Evolutionary conservation across 2,329 filamentous ascomycete species (phyloP), one percentile per base, ranked within the genome.

Genomic region (Scedosporium apiospermum): DNA sequence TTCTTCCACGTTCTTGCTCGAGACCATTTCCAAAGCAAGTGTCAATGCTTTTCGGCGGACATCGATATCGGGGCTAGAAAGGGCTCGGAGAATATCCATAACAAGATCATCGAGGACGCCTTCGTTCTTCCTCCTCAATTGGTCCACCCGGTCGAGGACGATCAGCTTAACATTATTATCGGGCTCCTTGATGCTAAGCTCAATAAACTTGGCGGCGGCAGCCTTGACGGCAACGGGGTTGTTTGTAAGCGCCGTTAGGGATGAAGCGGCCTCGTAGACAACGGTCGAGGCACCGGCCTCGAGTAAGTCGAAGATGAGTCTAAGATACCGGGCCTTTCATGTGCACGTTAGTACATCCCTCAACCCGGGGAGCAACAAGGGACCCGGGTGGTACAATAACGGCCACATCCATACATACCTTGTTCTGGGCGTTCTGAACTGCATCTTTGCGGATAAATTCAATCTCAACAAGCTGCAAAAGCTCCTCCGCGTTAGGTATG

Each of bases 81-180:
- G 83, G 18, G 97, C 95, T 62, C 95, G 90, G 57, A 99, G 82
- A 62, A 98, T 93, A 74, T 99, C 95, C 95, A 99, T 98, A 4
- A 90, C 91, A 58, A 98, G 77, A 70, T 99, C 95, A 71, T 98
- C 93, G 63, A 99, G 77, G 21, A 98, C 87, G 61, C 93, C 93
- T 71, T 95, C 90, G 68, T 96, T 96, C 75, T 91, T 91, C 72
- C 88, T 87, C 68, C 93, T 85, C 65, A 97, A 76, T 70, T 93
- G 88, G 70, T 96, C 89, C 44, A 99, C 95, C 57, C 93, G 89
- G 71, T 98, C 95, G 53, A 99, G 82, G 21, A 99, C 95, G 68
- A 99, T 99, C 57, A 99, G 87, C 79, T 99, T 99, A 66, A 99
- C 95, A 72, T 99, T 99, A 80, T 99, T 99, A 75, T 99, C 95